Evolutionary conservation across 208 protist species (phyloP), one percentile per base, ranked within the genome.

Genomic region (Leishmania braziliensis): DNA sequence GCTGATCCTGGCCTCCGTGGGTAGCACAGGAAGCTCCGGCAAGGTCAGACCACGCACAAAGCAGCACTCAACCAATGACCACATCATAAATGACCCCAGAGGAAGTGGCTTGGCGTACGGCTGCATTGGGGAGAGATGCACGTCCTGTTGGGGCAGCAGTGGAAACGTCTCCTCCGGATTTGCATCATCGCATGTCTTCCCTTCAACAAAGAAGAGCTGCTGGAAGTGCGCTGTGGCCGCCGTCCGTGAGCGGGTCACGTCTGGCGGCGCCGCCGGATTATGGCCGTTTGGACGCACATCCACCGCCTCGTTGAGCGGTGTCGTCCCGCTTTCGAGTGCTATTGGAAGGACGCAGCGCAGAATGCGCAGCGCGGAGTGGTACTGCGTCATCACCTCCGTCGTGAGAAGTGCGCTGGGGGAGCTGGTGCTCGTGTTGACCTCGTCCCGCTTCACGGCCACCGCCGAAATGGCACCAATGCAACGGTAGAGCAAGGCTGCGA

Each of bases 1-100:
- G 68, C 88, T 90, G 48, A 74, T 43, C 23, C 62, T 79, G 23
- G 87, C 80, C 6, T 79, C 68, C 53, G 36, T 51, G 39, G 85
- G 84, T 66, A 88, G 56, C 66, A 72, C 71, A 0, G 62, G 50
- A 56, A 56, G 20, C 12, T 72, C 72, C 0, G 70, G 75, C 36
- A 96, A 74, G 1, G 92, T 94, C 46, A 97, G 86, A 39, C 91
- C 92, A 51, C 84, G 86, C 74, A 95, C 88, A 83, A 97, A 97
- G 82, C 95, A 97, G 79, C 92, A 96, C 78, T 96, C 92, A 56
- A 97, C 90, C 43, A 97, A 81, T 54, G 90, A 83, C 83, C 92
- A 89, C 3, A 84, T 78, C 14, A 97, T 83, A 65, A 90, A 91
- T 43, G 86, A 78, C 4, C 87, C 88, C 26, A 96, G 82, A 16